Conservation (phyloP, 163 green algal genomes). For the Scenedesmus sp. region DNA sequence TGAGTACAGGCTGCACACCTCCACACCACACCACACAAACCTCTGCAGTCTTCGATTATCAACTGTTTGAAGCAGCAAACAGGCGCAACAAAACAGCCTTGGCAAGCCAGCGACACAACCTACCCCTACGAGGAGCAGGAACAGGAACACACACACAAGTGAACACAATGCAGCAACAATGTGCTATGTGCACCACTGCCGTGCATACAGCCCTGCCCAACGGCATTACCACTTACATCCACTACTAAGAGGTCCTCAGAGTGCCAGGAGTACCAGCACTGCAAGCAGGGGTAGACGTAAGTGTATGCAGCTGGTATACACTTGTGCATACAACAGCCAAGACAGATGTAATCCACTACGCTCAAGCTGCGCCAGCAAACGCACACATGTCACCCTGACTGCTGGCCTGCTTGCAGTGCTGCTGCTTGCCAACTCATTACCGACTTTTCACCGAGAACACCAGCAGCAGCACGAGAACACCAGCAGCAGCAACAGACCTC, state of each 20-base stretch:
- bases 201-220: background rate
- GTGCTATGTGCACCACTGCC: no score
- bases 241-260: background rate
- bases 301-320: background rate
- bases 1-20: background rate
- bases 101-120: background rate
- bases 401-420: background rate
- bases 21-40: background rate
- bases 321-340: background rate
- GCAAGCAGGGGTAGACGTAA: background rate
- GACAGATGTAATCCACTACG: background rate
- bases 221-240: background rate
- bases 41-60: background rate
- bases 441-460: background rate
- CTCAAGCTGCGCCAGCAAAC: background rate
- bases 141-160: no score
- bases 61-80: no score
- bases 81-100: background rate
- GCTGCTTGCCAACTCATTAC: background rate
- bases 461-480: background rate
- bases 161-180: background rate
- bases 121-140: no score
- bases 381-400: background rate
- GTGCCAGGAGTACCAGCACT: background rate
- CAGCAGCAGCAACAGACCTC: no score